A percentile compares a stretch with the other conserved stretches of the same genome.
phyloP scores from a whole-genome alignment of 2,329 filamentous ascomycete species.

The Colletotrichum melonis region DNA sequence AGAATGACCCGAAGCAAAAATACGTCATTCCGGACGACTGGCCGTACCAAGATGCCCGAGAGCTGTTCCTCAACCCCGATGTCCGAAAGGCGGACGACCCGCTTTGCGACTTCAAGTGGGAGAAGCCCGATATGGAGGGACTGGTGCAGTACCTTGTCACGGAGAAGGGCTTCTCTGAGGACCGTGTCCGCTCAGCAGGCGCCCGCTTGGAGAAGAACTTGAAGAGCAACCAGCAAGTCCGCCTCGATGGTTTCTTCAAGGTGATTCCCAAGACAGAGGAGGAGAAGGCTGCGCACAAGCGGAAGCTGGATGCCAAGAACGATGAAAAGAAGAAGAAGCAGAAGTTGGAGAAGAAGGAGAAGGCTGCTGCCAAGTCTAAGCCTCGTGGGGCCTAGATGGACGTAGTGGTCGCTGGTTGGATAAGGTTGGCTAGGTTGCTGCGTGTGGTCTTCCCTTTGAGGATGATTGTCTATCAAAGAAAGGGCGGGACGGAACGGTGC shows the following conservation, averaged over 20 bases:
- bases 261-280: conserved; percentile 87
- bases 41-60: conserved; percentile 92
- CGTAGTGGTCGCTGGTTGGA: background rate
- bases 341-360: conserved; percentile 95
- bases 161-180: conserved; percentile 97
- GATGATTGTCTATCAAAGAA: background rate
- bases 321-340: conserved; percentile 95
- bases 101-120: conserved; percentile 98
- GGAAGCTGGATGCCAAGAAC: conserved; percentile 92
- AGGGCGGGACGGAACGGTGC: background rate
- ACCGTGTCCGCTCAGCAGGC: conserved; percentile 85
- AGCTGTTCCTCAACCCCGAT: conserved; percentile 92
- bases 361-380: conserved; percentile 90
- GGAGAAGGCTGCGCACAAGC: conserved; percentile 86
- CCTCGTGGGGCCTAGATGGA: conserved; percentile 69
- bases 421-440: background rate
- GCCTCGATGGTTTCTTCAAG: conserved; percentile 98
- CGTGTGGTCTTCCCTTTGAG: background rate
- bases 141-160: conserved; percentile 89
- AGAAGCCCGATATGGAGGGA: conserved; percentile 89
- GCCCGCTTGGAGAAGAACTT: conserved; percentile 87
- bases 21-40: conserved; percentile 94
- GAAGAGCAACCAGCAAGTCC: conserved; percentile 89
- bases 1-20: conserved; percentile 81
- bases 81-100: conserved; percentile 85